Evolutionary conservation across 2,329 filamentous ascomycete species (phyloP).

Genomic region (Penicillium glabrum): DNA sequence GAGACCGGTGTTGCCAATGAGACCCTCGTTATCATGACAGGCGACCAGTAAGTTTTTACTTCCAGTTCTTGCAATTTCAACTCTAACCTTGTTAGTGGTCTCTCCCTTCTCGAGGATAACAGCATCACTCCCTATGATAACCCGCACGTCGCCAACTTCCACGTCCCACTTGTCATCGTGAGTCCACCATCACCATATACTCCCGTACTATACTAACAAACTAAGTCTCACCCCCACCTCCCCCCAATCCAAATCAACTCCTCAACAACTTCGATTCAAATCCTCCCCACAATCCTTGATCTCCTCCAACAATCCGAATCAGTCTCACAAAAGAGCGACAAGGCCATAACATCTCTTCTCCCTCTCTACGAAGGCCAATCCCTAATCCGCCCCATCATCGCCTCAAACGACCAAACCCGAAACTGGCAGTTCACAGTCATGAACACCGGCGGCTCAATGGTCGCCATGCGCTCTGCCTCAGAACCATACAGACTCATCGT

Average conservation of each 20-base stretch:
- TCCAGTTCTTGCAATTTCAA: neutral
- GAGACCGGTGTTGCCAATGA: constrained; percentile 30
- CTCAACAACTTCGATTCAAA: constrained; percentile 30
- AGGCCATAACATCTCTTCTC: constrained; percentile 40
- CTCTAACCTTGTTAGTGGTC: constrained; percentile 6
- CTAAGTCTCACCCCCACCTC: constrained; percentile 22
- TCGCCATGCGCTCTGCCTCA: constrained; percentile 72
- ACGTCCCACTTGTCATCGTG: constrained; percentile 25
- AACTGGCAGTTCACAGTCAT: constrained; percentile 38
- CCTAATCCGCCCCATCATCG: constrained; percentile 43
- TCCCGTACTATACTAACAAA: neutral
- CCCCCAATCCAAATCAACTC: constrained; percentile 21
- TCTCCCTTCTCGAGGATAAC: constrained; percentile 27
- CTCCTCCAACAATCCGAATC: constrained; percentile 45
- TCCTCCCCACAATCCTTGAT: constrained; percentile 50
- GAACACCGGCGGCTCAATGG: constrained; percentile 47
- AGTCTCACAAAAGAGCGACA: constrained; percentile 32
- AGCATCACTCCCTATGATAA: constrained; percentile 29
- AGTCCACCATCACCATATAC: neutral
- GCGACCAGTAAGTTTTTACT: constrained; percentile 21
- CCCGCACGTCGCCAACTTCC: constrained; percentile 26
- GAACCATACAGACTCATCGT: constrained; percentile 69
- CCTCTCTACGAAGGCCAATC: constrained; percentile 51
- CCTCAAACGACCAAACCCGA: constrained; percentile 32
- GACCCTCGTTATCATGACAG: constrained; percentile 30